Conservation (phyloP, 2,329 filamentous ascomycete genomes). For the Pseudogymnoascus sp. region DNA sequence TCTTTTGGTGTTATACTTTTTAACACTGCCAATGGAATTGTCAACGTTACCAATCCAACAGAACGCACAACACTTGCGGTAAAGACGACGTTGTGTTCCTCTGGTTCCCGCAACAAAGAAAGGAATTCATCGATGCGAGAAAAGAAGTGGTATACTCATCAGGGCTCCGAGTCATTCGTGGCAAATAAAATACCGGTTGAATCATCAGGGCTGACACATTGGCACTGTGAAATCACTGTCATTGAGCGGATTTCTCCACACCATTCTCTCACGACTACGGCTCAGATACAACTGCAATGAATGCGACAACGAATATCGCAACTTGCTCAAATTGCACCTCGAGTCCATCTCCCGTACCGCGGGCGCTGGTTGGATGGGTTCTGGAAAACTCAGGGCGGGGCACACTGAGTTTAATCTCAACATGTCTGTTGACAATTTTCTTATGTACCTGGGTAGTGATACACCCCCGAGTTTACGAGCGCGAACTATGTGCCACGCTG, state of each 20-base stretch:
- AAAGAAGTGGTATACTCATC: too few species aligned
- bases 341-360: neutral
- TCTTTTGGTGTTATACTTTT: neutral
- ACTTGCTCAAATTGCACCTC: neutral
- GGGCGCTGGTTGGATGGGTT: slow-evolving; percentile 27
- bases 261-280: neutral
- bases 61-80: neutral
- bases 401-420: slow-evolving; percentile 28
- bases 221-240: too few species aligned
- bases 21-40: neutral
- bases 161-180: too few species aligned
- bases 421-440: slow-evolving; percentile 28
- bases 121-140: too few species aligned
- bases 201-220: too few species aligned
- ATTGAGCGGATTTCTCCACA: neutral
- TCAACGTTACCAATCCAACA: neutral
- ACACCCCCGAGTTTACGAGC: slow-evolving; percentile 29
- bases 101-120: neutral
- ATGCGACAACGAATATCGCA: neutral
- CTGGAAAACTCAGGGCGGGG: slow-evolving; percentile 27
- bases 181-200: too few species aligned
- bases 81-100: neutral
- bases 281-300: neutral
- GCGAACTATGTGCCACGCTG: slow-evolving; percentile 18
- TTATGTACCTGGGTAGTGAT: slow-evolving; percentile 31